Base-by-base conservation (phyloP, 805 yeast genomes). In the Candida krabiensis region DNA sequence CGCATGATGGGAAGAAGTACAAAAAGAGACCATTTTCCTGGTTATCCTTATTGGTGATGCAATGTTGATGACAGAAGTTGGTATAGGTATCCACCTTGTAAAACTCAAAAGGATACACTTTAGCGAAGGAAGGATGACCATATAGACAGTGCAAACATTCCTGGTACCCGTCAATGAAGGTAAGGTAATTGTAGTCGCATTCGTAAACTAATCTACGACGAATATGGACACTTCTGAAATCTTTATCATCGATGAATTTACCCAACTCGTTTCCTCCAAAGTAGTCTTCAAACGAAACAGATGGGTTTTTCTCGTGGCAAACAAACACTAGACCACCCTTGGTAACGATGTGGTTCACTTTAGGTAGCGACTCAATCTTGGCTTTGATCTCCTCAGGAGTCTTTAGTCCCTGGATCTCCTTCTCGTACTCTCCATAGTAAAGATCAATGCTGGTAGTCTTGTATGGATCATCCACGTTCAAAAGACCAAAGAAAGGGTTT, bases 1-100 rank as follows among this genome's bases (percentile, higher is more conserved):
- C 38, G 31, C 53, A 47, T n/a, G 57, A 47, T 15, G 61, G 60
- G 50, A 56, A 56, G 32, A 56, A 55, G 41, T 56, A 56, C 21
- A 56, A 35, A 29, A 56, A 56, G 26, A 56, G 39, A 3, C 61
- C 61, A 6, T 39, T 43, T 17, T 47, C 58, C 1, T 19, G 28
- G 13, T 23, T 12, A 1, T 37, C 46, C n/a, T 27, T 41, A 2
- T 38, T 30, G 9, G 58, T 46, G 22, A 39, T 45, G 39, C 56
- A 55, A 29, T 49, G 51, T 33, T 56, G 61, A 17, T 56, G 51
- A 22, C 58, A 55, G 39, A 56, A 56, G 35, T 56, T 55, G 34
- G 53, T 50, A 40, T 47, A 46, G 13, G 47, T 44, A 15, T 56
- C 58, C 24, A 56, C 52, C 26, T 52, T 52, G 39, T 56, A 56